Conservation (phyloP, 345 rosid species). For the Eucalyptus pauciflora region DNA sequence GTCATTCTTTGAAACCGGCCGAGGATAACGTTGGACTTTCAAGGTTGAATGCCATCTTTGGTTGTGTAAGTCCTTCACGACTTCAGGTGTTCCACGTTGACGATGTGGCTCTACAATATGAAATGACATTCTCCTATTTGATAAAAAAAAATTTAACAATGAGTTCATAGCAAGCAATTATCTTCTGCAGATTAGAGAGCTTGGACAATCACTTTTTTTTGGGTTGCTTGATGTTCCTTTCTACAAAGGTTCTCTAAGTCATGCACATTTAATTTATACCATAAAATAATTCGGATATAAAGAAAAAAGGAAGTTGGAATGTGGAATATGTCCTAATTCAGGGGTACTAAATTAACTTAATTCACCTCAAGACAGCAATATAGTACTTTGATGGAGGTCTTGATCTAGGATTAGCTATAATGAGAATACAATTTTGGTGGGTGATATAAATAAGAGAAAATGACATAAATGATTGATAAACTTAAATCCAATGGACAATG, state of each 20-base stretch:
- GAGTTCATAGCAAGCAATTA: background rate
- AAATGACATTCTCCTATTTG: background rate
- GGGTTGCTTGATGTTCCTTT: too few species aligned
- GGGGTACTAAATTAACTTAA: background rate
- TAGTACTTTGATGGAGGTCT: background rate
- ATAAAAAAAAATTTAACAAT: too few species aligned
- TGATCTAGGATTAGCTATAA: background rate
- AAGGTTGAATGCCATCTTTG: background rate
- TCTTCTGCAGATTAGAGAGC: background rate
- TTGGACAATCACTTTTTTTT: too few species aligned
- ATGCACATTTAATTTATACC: too few species aligned
- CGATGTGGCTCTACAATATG: background rate
- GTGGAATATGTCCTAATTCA: background rate
- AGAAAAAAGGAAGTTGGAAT: background rate
- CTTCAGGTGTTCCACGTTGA: too few species aligned
- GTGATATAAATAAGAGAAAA: background rate
- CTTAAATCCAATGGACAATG: rapidly evolving
- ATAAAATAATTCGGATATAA: too few species aligned
- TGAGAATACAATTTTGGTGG: background rate
- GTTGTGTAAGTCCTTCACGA: background rate
- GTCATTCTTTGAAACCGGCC: background rate
- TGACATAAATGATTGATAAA: too few species aligned
- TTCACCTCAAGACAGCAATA: background rate
- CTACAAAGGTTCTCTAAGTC: too few species aligned
- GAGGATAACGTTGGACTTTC: background rate